phyloP scores from a whole-genome alignment of 352 stramenopile genomes.

The Phytopythium boreale region DNA sequence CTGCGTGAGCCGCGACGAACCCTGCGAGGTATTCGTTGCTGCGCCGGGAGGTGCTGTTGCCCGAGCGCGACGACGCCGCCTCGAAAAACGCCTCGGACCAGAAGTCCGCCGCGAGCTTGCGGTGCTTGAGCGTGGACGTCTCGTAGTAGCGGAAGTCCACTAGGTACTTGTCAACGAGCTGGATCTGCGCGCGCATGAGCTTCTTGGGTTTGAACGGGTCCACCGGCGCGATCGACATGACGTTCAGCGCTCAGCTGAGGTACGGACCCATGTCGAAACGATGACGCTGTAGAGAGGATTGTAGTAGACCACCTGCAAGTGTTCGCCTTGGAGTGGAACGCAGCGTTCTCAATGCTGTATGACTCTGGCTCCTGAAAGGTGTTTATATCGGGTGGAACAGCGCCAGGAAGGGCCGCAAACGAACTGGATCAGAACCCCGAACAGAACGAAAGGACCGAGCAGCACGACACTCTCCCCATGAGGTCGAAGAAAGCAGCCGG shows the following conservation, averaged over 20 bases:
- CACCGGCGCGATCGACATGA: constrained; percentile 4
- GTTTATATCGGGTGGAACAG: not conserved
- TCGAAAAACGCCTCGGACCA: constrained; percentile 43
- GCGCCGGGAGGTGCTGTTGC: constrained; percentile 8
- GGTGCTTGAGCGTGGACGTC: constrained; percentile 29
- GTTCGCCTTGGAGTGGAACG: not conserved
- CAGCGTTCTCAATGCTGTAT: not conserved
- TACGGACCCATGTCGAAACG: constrained; percentile 12
- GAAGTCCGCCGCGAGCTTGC: constrained; percentile 24
- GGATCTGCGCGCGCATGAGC: constrained; percentile 24
- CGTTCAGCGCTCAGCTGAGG: constrained; percentile 19
- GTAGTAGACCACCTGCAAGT: not conserved
- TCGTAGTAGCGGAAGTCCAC: constrained; percentile 37
- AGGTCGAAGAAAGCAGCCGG: not conserved
- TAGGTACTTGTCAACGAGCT: constrained; percentile 32
- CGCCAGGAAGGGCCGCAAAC: not conserved
- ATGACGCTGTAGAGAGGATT: not conserved
- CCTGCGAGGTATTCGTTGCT: constrained; percentile 10
- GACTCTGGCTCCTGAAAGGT: not conserved
- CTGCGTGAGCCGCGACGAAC: constrained; percentile 18
- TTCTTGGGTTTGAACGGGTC: constrained; percentile 15
- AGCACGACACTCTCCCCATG: not conserved
- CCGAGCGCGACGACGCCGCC: constrained; percentile 12
- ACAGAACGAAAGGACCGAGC: not conserved
- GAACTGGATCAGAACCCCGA: not conserved